Evolutionary conservation across 2,329 filamentous ascomycete species (phyloP).

Genomic region (Beauveria sp.): DNA sequence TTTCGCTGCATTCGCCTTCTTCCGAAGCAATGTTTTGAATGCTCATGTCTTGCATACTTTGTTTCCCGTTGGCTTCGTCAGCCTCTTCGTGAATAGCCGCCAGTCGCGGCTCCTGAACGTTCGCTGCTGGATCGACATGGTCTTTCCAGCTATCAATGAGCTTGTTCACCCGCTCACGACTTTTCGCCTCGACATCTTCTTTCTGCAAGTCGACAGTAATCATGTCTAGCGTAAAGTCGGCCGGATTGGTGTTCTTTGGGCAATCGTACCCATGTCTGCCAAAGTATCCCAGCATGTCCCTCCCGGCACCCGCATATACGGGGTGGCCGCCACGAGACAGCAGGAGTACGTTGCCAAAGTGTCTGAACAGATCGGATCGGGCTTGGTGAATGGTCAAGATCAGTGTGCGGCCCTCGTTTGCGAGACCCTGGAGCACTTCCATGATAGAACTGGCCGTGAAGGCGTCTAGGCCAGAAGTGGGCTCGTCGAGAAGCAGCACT

Average conservation of each 20-base stretch:
- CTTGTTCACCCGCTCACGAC: conserved; percentile 51
- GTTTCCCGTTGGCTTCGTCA: conserved; percentile 20
- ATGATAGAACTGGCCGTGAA: conserved; percentile 73
- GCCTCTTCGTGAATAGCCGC: conserved; percentile 21
- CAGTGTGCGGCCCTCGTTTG: conserved; percentile 64
- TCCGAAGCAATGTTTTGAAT: background rate
- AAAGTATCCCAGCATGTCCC: conserved; percentile 60
- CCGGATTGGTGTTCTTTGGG: conserved; percentile 63
- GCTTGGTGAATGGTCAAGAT: conserved; percentile 75
- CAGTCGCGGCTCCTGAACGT: conserved; percentile 16
- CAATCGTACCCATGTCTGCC: conserved; percentile 52
- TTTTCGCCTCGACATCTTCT: conserved; percentile 52
- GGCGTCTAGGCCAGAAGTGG: conserved; percentile 67
- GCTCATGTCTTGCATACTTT: conserved; percentile 8
- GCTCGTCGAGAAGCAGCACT: conserved; percentile 67
- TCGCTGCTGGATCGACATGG: background rate
- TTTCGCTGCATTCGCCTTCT: conserved; percentile 2
- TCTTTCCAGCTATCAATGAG: conserved; percentile 53
- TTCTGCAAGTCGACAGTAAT: conserved; percentile 70
- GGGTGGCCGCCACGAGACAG: conserved; percentile 62
- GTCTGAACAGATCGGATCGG: conserved; percentile 62
- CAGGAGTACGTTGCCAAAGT: conserved; percentile 65
- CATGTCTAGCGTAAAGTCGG: conserved; percentile 69
- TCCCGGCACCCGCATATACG: conserved; percentile 58
- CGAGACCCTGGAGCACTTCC: conserved; percentile 62